These are phyloP conservation scores for Chrysanthemum makinoi DNA, from an alignment of 129 eudicot species.

Conservation along the genomic window DNA sequence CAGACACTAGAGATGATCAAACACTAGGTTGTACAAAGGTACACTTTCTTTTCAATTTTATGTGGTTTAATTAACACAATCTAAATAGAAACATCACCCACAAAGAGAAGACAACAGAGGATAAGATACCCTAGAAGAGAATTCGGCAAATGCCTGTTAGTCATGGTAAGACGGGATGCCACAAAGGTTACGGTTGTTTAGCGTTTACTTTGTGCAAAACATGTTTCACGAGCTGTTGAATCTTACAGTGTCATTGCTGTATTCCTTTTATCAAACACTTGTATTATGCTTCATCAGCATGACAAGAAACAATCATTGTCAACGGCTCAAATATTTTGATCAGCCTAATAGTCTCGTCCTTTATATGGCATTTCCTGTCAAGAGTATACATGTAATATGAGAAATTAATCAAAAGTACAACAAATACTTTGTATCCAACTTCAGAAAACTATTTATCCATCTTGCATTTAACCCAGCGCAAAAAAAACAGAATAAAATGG, in stretches of 20 bases:
- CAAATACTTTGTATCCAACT: not conserved
- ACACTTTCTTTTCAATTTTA: conserved; percentile 21
- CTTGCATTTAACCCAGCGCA: too few relatives aligned
- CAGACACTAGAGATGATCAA: not conserved
- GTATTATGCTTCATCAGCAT: conserved; percentile 8
- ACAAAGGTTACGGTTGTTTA: conserved; percentile 14
- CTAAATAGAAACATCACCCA: conserved; percentile 25
- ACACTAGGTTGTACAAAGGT: conserved; percentile 21
- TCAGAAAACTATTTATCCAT: not conserved
- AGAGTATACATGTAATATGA: conserved; percentile 6
- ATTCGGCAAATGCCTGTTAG: conserved; percentile 15
- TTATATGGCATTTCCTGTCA: conserved; percentile 39
- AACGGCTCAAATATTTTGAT: conserved; percentile 13
- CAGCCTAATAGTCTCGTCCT: conserved; percentile 33
- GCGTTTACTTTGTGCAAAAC: conserved; percentile 20
- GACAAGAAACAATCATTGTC: not conserved
- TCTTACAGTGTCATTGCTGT: conserved; percentile 1
- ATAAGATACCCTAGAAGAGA: not conserved
- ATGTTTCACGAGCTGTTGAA: conserved; percentile 12
- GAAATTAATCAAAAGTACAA: conserved; percentile 1
- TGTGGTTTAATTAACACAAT: conserved; percentile 31
- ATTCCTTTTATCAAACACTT: conserved; percentile 4
- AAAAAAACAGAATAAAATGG: too few relatives aligned
- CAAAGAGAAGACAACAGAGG: conserved; percentile 5
- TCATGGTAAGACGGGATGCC: conserved; percentile 4